phyloP scores from a whole-genome alignment of 2,329 filamentous ascomycete species.

The Fusarium protoensiforme region DNA sequence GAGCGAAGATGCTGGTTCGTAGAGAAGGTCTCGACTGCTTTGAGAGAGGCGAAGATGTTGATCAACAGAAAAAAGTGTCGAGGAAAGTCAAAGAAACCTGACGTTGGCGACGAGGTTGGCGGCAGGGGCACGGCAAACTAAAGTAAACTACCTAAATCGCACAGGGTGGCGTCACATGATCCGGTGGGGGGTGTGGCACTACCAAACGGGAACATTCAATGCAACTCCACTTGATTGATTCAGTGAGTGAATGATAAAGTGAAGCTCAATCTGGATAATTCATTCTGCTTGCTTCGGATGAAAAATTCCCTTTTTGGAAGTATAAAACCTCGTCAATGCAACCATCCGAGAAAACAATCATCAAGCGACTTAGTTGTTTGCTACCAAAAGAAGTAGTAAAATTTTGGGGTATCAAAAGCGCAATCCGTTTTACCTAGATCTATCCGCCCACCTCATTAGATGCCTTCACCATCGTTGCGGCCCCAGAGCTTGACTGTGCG shows the following conservation, averaged over 20 bases:
- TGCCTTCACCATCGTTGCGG: constrained; percentile 75
- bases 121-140: constrained; percentile 28
- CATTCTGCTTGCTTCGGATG: not conserved
- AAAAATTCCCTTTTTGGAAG: not conserved
- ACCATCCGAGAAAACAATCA: not conserved
- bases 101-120: constrained; percentile 38
- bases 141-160: constrained; percentile 36
- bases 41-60: constrained; percentile 23
- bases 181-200: constrained; percentile 12
- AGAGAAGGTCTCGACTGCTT: constrained; percentile 22
- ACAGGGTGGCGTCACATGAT: constrained; percentile 35
- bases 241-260: not conserved
- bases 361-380: not conserved
- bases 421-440: constrained; percentile 25
- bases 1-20: constrained; percentile 39
- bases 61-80: constrained; percentile 25
- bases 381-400: constrained; percentile 8
- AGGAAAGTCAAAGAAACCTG: constrained; percentile 35
- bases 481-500: constrained; percentile 97
- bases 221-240: constrained; percentile 8
- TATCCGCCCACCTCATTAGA: constrained; percentile 47
- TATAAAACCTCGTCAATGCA: not conserved
- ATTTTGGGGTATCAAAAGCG: constrained; percentile 41
- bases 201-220: constrained; percentile 23
- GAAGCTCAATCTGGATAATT: not conserved